Evolutionary conservation across 208 protist species (phyloP).

Genomic region (Leishmania major): DNA sequence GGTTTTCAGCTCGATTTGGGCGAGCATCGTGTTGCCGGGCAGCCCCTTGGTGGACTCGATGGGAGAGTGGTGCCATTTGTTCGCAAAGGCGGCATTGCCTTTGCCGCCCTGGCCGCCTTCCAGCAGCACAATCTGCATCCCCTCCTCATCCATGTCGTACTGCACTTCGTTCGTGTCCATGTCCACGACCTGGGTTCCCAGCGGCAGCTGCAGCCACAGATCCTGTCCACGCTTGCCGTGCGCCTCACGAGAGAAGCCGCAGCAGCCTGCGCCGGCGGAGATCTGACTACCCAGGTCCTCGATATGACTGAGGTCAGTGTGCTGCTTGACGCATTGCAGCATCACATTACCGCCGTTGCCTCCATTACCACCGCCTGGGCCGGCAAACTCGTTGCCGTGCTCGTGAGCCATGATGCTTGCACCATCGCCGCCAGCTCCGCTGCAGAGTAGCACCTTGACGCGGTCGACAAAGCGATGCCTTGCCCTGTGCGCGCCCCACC

Average conservation of each 20-base stretch:
- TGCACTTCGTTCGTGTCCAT: conserved; percentile 92
- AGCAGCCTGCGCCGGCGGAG: conserved; percentile 56
- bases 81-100: conserved; percentile 90
- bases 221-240: conserved; percentile 76
- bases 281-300: conserved; percentile 72
- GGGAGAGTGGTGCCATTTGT: conserved; percentile 89
- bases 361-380: conserved; percentile 91
- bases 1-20: conserved; percentile 89
- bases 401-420: conserved; percentile 90
- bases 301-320: conserved; percentile 74
- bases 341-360: conserved; percentile 89
- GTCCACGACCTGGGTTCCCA: conserved; percentile 87
- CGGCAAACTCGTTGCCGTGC: conserved; percentile 89
- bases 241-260: conserved; percentile 73
- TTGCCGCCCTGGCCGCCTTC: conserved; percentile 92
- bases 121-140: conserved; percentile 78
- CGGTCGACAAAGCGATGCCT: conserved; percentile 74
- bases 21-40: conserved; percentile 91
- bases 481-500: background rate
- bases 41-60: conserved; percentile 88
- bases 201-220: conserved; percentile 82
- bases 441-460: conserved; percentile 86
- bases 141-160: conserved; percentile 83
- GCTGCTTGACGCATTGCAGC: conserved; percentile 52
- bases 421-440: conserved; percentile 84